phyloP scores from a whole-genome alignment of 495 filamentous ascomycete genomes.

The Aspergillus conjunctus region DNA sequence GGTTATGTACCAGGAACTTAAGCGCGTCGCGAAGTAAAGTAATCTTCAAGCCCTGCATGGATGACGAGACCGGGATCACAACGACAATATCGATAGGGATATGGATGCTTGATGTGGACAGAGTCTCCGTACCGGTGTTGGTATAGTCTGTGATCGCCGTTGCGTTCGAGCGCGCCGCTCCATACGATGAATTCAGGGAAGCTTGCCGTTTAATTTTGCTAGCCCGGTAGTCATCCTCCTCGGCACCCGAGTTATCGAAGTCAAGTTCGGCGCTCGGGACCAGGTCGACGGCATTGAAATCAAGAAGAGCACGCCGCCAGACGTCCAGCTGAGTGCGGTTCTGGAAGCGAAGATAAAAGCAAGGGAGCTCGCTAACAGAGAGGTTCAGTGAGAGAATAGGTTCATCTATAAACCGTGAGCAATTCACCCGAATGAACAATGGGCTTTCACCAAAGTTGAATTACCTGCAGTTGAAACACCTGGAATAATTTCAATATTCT shows the following conservation, averaged over 20 bases:
- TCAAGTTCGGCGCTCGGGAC: conserved; percentile 74
- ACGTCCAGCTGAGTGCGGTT: conserved; percentile 82
- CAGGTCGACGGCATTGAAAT: conserved; percentile 69
- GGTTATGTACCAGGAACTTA: conserved; percentile 85
- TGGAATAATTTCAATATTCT: conserved; percentile 73
- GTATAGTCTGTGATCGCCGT: conserved; percentile 58
- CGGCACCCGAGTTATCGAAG: conserved; percentile 74
- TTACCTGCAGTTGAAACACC: conserved; percentile 38
- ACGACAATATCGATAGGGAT: conserved; percentile 95
- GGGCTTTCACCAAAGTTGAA: not conserved
- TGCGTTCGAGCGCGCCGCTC: conserved; percentile 52
- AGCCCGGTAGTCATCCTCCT: conserved; percentile 87
- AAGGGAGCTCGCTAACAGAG: conserved; percentile 91
- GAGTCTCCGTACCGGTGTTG: conserved; percentile 61
- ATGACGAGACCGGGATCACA: conserved; percentile 95
- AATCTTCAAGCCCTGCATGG: conserved; percentile 98
- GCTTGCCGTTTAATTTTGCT: conserved; percentile 77
- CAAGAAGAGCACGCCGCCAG: conserved; percentile 86
- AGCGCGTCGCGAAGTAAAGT: conserved; percentile 91
- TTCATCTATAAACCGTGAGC: conserved; percentile 58
- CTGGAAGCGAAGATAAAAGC: conserved; percentile 92
- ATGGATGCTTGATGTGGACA: conserved; percentile 68
- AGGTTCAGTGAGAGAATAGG: conserved; percentile 87
- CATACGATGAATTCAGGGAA: conserved; percentile 85
- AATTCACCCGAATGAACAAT: not conserved